Evolutionary conservation across 108 stramenopile species (phyloP).

Genomic region (Cafeteria roenbergensis): DNA sequence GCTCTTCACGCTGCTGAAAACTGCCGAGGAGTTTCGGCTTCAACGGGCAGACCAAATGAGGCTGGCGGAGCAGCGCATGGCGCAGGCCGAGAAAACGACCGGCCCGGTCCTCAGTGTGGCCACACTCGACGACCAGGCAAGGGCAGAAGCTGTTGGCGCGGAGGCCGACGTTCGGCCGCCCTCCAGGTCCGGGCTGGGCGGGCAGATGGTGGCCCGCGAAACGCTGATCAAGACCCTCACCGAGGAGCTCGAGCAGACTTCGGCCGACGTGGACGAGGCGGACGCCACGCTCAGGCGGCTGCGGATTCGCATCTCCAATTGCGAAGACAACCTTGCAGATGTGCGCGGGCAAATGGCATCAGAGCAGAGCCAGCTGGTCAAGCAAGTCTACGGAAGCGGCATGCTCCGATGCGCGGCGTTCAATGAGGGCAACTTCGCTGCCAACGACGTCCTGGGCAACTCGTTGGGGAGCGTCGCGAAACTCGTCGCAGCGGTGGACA

Average conservation of each 20-base stretch:
- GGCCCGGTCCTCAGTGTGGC: too few relatives aligned
- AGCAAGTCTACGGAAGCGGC: background rate
- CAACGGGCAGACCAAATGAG: too few relatives aligned
- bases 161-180: too few relatives aligned
- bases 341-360: background rate
- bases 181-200: too few relatives aligned
- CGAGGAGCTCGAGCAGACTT: background rate
- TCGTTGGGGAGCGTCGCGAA: background rate
- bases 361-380: background rate
- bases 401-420: background rate
- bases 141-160: too few relatives aligned
- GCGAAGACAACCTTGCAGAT: background rate
- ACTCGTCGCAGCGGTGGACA: background rate
- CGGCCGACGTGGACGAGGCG: background rate
- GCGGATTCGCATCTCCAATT: background rate
- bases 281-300: background rate
- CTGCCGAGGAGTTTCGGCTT: too few relatives aligned
- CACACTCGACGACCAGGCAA: too few relatives aligned
- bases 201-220: background rate
- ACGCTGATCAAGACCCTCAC: background rate
- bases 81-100: too few relatives aligned
- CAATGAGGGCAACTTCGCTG: background rate
- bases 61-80: too few relatives aligned
- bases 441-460: background rate
- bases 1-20: too few relatives aligned